Conservation (phyloP, 1,139 yeast genomes). For the Kodamaea sp. region DNA sequence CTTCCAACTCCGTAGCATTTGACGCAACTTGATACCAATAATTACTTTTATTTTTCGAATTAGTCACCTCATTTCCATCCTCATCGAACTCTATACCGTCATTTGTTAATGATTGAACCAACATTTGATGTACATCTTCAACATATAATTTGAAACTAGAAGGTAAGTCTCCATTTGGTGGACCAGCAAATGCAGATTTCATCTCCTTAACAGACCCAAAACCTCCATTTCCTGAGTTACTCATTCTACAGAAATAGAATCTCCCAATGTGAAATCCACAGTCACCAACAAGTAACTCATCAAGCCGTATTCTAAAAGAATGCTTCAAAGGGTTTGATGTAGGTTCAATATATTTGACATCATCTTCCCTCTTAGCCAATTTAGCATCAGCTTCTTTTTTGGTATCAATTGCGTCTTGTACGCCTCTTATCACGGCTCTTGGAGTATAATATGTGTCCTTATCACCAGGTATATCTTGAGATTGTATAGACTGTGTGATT, state of each 20-base stretch:
- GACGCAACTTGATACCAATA: conserved; percentile 48
- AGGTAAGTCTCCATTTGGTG: conserved; percentile 15
- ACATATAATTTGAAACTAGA: conserved; percentile 48
- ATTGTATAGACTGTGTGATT: conserved; percentile 27
- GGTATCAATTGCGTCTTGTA: conserved; percentile 29
- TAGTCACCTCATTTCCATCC: conserved; percentile 26
- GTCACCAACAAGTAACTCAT: conserved; percentile 46
- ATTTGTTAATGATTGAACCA: conserved; percentile 24
- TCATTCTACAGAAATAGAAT: conserved; percentile 43
- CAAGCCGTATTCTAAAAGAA: conserved; percentile 33
- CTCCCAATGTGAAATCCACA: conserved; percentile 45
- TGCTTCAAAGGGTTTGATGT: conserved; percentile 39
- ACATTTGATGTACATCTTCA: conserved; percentile 43
- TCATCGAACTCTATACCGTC: conserved; percentile 38
- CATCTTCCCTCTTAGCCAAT: conserved; percentile 28
- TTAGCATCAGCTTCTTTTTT: conserved; percentile 33
- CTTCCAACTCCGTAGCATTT: conserved; percentile 26
- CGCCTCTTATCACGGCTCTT: conserved; percentile 38
- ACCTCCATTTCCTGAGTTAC: conserved; percentile 39
- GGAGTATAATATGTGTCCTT: conserved; percentile 44
- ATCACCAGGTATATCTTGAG: conserved; percentile 44
- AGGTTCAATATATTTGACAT: conserved; percentile 40
- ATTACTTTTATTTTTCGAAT: conserved; percentile 9
- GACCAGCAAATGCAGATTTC: conserved; percentile 22
- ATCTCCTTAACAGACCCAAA: conserved; percentile 33